Conservation (phyloP, 73 alveolate species). For the Durusdinium trenchii region DNA sequence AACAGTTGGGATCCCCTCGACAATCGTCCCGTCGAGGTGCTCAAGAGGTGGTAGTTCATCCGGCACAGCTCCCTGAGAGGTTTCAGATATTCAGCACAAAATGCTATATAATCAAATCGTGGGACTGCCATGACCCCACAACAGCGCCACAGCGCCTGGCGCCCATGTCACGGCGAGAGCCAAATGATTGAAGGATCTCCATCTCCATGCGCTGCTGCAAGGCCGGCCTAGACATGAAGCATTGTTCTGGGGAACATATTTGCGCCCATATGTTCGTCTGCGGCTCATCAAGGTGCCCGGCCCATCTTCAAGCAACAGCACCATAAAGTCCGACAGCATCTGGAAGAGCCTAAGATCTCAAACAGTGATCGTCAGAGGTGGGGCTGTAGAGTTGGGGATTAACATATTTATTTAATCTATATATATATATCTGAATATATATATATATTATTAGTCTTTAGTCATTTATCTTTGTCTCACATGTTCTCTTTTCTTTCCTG, state of each 20-base stretch:
- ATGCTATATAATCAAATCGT: background rate
- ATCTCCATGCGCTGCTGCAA: slow-evolving; percentile 66
- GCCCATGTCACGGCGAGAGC: slow-evolving; percentile 42
- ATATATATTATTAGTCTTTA: too few relatives aligned
- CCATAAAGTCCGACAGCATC: slow-evolving; percentile 60
- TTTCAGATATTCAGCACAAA: background rate
- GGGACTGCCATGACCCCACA: background rate
- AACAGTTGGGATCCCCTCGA: too few relatives aligned
- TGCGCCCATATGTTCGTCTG: background rate
- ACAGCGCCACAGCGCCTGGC: slow-evolving; percentile 7
- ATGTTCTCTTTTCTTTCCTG: too few relatives aligned
- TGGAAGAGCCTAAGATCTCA: slow-evolving; percentile 57
- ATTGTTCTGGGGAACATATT: background rate
- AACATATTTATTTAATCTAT: background rate
- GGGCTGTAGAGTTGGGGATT: too few relatives aligned
- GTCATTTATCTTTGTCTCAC: background rate
- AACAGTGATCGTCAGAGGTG: too few relatives aligned
- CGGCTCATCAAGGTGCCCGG: background rate
- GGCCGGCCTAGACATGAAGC: slow-evolving; percentile 31
- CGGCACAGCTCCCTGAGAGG: slow-evolving; percentile 57
- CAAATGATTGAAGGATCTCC: slow-evolving; percentile 35
- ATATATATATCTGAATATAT: too few relatives aligned
- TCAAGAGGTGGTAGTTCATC: slow-evolving; percentile 7
- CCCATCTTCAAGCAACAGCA: slow-evolving; percentile 72
- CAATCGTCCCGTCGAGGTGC: too few relatives aligned